Evolutionary conservation across 768 basidiomycete species (phyloP), one percentile per base, ranked within the genome.

Genomic region (Russula vinacea): DNA sequence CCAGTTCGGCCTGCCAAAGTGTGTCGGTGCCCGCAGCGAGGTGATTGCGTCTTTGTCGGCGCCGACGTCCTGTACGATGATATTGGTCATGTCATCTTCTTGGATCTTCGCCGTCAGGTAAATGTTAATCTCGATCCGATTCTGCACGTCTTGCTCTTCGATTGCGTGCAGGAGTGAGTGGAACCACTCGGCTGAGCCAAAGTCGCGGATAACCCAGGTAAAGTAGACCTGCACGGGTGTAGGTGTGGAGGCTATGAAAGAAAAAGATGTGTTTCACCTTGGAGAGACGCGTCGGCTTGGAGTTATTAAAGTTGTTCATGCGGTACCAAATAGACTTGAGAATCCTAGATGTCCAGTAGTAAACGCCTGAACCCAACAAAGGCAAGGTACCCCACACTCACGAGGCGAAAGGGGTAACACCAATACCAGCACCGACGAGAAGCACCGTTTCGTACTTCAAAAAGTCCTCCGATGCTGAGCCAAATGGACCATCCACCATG

Each of bases 401-500:
- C 88, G 90, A 92, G 58, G 95, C 94, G 70, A 98, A 97, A 3
- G 95, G 95, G 0, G 95, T 97, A 40, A 97, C 94, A 69, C 95
- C 95, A 66, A 98, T 98, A 75, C 95, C 96, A 61, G 90, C 94
- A 68, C 93, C 94, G 53, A 95, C 91, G 44, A 97, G 84, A 37
- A 96, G 76, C 40, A 94, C 82, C 1, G 92, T 90, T 77, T 97
- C 94, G 68, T 85, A 94, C 60, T 92, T 93, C 73, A 91, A 78
- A 73, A 90, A 95, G 73, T 95, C 93, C 74, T 98, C 95, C 47
- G 86, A 88, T 10, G 95, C 93, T 65, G 85, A 88, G 16, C 95
- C 95, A 72, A 97, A 98, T 5, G 95, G 95, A 17, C 94, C 95
- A 71, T 98, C 95, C 56, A 98, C 84, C 94, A 97, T 97, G 71